Conservation (phyloP, 768 basidiomycete species). For the Pluteus cervinus region DNA sequence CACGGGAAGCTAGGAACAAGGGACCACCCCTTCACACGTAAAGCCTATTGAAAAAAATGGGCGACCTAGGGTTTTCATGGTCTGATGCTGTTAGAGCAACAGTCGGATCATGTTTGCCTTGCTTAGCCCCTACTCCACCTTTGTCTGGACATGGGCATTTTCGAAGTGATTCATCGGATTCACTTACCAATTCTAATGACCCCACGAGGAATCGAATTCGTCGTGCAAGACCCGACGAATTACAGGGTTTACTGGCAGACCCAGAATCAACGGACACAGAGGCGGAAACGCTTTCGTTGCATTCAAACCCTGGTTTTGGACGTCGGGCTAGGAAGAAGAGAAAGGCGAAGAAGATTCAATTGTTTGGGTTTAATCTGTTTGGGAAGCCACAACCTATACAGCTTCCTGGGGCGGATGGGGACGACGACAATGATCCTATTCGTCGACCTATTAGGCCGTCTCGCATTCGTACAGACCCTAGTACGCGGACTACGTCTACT, state of each 20-base stretch:
- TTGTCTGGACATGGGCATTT: too few relatives aligned
- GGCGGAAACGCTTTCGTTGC: constrained; percentile 57
- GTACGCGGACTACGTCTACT: constrained; percentile 27
- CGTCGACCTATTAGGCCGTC: too few relatives aligned
- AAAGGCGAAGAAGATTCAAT: constrained; percentile 35
- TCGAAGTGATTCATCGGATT: too few relatives aligned
- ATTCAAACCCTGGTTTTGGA: constrained; percentile 50
- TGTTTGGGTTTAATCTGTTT: constrained; percentile 67
- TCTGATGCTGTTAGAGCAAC: too few relatives aligned
- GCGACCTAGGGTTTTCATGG: too few relatives aligned
- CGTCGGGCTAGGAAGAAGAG: constrained; percentile 20
- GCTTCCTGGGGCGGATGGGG: too few relatives aligned
- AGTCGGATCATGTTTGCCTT: too few relatives aligned
- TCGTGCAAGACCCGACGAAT: constrained; percentile 31
- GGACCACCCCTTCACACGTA: too few relatives aligned
- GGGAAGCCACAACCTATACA: constrained; percentile 53
- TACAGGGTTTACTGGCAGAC: constrained; percentile 32
- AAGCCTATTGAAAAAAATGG: too few relatives aligned
- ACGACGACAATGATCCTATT: constrained; percentile 44
- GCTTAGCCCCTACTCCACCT: too few relatives aligned
- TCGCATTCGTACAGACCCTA: constrained; percentile 6
- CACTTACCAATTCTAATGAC: too few relatives aligned
- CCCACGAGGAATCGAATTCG: constrained; percentile 25
- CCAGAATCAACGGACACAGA: constrained; percentile 42
- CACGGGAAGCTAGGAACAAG: too few relatives aligned